These are phyloP conservation scores for Trebouxia sp. DNA, from an alignment of 139 green algal species.

Conservation along the genomic window DNA sequence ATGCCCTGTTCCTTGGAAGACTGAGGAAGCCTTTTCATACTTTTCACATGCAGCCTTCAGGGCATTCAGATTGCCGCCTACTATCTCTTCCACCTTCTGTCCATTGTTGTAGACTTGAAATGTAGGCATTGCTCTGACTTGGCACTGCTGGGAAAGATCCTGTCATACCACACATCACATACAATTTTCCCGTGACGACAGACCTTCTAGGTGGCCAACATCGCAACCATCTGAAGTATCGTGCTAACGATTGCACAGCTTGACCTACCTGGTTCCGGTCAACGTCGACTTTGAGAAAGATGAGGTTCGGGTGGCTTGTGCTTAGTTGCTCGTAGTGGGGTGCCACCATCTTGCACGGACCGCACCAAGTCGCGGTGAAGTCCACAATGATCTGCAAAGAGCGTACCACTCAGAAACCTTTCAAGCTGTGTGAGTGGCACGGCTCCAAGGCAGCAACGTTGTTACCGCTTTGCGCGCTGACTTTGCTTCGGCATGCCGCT, in stretches of 20 bases:
- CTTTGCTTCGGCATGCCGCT: neutral
- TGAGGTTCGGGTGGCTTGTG: neutral
- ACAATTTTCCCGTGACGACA: too few relatives aligned
- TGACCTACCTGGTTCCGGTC: neutral
- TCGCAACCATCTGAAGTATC: too few relatives aligned
- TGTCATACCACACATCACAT: too few relatives aligned
- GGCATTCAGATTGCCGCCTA: neutral
- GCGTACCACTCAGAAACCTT: too few relatives aligned
- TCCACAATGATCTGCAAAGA: slow-evolving; percentile 11
- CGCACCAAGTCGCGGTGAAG: slow-evolving; percentile 16
- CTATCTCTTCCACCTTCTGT: slow-evolving; percentile 17
- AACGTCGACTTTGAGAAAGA: slow-evolving; percentile 20
- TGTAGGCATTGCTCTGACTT: slow-evolving; percentile 10
- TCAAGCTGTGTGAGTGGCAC: neutral
- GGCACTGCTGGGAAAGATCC: neutral
- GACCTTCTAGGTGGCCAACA: too few relatives aligned
- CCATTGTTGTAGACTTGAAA: slow-evolving; percentile 7
- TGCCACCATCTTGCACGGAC: slow-evolving; percentile 1
- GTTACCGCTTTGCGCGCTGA: neutral
- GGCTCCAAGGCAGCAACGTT: neutral
- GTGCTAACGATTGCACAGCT: too few relatives aligned
- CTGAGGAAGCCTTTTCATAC: neutral
- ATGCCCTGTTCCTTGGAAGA: neutral
- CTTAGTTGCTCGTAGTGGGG: slow-evolving; percentile 13
- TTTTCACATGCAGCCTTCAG: slow-evolving; percentile 8